Percentiles rank a stretch among this genome's conserved stretches.
phyloP scores from a whole-genome alignment of 805 yeast genomes.

The Ogataea pini region DNA sequence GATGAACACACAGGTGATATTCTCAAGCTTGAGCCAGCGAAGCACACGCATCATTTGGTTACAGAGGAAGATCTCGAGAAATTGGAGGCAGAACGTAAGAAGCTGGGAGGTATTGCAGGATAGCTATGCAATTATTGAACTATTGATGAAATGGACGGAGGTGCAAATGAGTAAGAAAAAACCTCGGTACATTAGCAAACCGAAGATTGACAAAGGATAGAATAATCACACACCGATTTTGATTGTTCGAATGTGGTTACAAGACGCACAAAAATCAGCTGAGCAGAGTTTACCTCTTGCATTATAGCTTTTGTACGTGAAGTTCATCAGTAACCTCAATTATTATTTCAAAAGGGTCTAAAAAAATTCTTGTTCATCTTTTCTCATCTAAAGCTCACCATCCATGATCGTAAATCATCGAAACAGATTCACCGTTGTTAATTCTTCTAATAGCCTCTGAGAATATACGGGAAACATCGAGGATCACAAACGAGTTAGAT shows the following conservation, averaged over 20 bases:
- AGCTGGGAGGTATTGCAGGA: conserved; percentile 23
- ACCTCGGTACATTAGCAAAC: no score
- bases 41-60: conserved; percentile 62
- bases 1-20: conserved; percentile 25
- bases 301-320: neutral
- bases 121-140: neutral
- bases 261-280: no score
- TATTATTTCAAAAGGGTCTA: no score
- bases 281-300: no score
- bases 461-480: conserved; percentile 85
- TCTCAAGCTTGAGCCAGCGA: conserved; percentile 20
- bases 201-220: no score
- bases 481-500: conserved; percentile 56
- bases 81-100: conserved; percentile 39
- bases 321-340: neutral
- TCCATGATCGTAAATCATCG: conserved; percentile 88
- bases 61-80: conserved; percentile 62
- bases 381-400: conserved; percentile 38
- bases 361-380: neutral
- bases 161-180: no score
- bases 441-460: conserved; percentile 96
- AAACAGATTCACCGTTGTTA: conserved; percentile 95
- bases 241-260: no score
- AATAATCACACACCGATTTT: no score
- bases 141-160: neutral